Conservation (phyloP, 805 yeast species). For the Suhomyces sp. region DNA sequence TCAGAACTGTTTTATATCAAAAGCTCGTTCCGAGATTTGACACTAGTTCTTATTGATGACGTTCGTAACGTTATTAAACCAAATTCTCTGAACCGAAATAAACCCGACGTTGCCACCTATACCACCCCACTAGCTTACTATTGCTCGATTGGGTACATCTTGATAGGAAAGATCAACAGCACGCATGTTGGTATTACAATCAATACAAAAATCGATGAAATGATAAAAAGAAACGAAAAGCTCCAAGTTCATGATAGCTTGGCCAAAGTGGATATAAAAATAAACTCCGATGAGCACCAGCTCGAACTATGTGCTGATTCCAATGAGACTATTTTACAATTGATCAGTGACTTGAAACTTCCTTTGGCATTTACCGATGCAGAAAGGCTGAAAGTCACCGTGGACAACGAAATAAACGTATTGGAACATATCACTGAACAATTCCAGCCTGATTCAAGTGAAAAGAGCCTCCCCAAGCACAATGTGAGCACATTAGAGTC, state of each 20-base stretch:
- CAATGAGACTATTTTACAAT: conserved; percentile 63
- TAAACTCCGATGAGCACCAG: conserved; percentile 46
- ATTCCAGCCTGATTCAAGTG: conserved; percentile 15
- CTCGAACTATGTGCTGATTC: conserved; percentile 82
- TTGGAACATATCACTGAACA: conserved; percentile 35
- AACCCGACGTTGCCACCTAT: conserved; percentile 4
- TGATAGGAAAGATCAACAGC: conserved; percentile 46
- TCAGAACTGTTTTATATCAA: conserved; percentile 32
- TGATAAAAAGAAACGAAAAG: conserved; percentile 14
- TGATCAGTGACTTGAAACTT: conserved; percentile 67
- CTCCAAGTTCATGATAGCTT: conserved; percentile 19
- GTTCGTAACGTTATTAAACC: not conserved
- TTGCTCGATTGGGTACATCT: conserved; percentile 48
- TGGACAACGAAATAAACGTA: conserved; percentile 33
- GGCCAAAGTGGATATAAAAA: conserved; percentile 41
- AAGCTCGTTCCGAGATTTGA: conserved; percentile 47
- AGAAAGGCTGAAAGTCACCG: conserved; percentile 50
- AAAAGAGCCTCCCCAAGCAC: not conserved
- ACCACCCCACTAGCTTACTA: conserved; percentile 38
- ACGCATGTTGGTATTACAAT: conserved; percentile 35
- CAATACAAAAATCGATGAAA: conserved; percentile 20
- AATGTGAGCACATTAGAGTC: not conserved
- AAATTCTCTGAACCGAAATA: not conserved
- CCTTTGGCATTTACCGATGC: conserved; percentile 60
- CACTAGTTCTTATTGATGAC: conserved; percentile 66